Evolutionary conservation across 352 stramenopile genomes (phyloP).

Genomic region (Thalassiosira mediterranea): DNA sequence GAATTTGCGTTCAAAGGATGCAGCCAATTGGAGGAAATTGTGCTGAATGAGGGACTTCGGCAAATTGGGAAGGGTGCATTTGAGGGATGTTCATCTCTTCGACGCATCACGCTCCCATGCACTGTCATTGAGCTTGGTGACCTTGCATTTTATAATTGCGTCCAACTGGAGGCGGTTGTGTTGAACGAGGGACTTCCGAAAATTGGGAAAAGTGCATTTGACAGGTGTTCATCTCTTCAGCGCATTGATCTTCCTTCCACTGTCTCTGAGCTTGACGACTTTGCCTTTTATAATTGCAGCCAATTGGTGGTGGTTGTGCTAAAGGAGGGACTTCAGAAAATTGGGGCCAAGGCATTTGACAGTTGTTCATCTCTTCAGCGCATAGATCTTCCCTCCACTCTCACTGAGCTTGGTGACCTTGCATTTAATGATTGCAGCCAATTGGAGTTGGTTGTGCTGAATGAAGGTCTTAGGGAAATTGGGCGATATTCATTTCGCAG

Average conservation of each 20-base stretch:
- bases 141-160: not conserved
- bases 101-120: not conserved
- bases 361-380: not conserved
- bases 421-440: not conserved
- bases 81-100: not conserved
- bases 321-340: not conserved
- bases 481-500: not conserved
- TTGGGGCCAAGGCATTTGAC: not conserved
- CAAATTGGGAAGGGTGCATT: not conserved
- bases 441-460: not conserved
- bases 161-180: not conserved
- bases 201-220: not conserved
- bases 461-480: not conserved
- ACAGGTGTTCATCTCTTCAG: not conserved
- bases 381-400: not conserved
- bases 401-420: not conserved
- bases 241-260: not conserved
- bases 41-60: not conserved
- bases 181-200: not conserved
- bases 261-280: not conserved
- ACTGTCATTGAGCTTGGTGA: not conserved
- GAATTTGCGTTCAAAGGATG: not conserved
- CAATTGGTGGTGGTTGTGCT: not conserved
- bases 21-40: not conserved
- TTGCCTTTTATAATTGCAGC: not conserved